Evolutionary conservation across 228 moss, liverwort and hornwort species (phyloP).

Genomic region (Sphagnum magellanicum): DNA sequence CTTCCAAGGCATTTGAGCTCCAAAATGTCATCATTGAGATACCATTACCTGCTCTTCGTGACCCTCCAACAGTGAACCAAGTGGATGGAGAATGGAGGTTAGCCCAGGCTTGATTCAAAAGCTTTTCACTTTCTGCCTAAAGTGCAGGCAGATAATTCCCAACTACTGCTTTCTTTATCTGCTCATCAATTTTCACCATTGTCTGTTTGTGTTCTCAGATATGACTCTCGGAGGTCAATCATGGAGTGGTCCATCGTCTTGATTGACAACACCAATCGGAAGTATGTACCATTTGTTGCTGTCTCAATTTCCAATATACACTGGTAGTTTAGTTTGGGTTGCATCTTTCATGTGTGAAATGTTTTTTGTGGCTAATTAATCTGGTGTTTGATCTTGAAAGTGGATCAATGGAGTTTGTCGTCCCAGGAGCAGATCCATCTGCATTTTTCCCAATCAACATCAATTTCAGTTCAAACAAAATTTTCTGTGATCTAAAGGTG

Average conservation of each 20-base stretch:
- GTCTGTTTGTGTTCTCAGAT: conserved; percentile 28
- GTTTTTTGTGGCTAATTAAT: too few relatives aligned
- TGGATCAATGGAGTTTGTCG: conserved; percentile 93
- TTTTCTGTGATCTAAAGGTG: conserved; percentile 91
- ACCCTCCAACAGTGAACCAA: conserved; percentile 81
- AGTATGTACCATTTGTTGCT: conserved; percentile 22
- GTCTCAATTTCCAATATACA: not conserved
- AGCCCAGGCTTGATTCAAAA: not conserved
- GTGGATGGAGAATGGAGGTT: conserved; percentile 97
- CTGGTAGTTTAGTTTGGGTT: not conserved
- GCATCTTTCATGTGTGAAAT: not conserved
- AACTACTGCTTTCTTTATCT: too few relatives aligned
- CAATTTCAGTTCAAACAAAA: conserved; percentile 74
- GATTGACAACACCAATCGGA: conserved; percentile 94
- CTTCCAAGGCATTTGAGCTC: conserved; percentile 71
- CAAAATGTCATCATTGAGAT: conserved; percentile 87
- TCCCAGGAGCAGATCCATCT: conserved; percentile 80
- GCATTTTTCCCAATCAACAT: conserved; percentile 94
- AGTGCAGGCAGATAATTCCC: not conserved
- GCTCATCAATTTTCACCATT: not conserved
- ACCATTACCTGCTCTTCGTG: conserved; percentile 87
- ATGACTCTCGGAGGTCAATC: conserved; percentile 78
- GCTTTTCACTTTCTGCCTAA: not conserved
- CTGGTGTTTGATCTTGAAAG: conserved; percentile 13
- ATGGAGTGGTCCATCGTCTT: conserved; percentile 92